These are phyloP conservation scores for Lippia alba DNA, from an alignment of 305 asterid genomes.

Conservation along the genomic window DNA sequence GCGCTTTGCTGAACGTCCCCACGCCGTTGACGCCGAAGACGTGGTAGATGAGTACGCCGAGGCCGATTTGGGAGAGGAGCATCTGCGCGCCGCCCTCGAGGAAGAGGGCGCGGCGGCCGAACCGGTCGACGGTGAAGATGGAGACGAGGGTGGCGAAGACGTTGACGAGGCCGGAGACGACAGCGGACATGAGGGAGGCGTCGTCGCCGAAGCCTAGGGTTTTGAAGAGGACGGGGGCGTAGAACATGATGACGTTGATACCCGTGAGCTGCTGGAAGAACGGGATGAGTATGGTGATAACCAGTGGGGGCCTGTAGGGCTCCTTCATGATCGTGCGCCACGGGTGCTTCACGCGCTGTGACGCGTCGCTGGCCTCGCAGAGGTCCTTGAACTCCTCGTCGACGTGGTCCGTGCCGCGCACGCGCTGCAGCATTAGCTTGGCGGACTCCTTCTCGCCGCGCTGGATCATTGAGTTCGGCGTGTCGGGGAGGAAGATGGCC, in stretches of 20 bases:
- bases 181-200: conserved; percentile 56
- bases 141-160: conserved; percentile 53
- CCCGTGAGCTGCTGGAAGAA: conserved; percentile 70
- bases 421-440: conserved; percentile 41
- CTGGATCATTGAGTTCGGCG: conserved; percentile 67
- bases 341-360: conserved; percentile 42
- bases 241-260: conserved; percentile 68
- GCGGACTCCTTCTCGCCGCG: conserved; percentile 56
- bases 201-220: conserved; percentile 60
- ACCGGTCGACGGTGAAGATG: conserved; percentile 51
- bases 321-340: conserved; percentile 43
- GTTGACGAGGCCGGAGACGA: conserved; percentile 55
- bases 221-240: conserved; percentile 67
- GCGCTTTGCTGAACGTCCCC: conserved; percentile 45
- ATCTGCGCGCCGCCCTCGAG: conserved; percentile 59
- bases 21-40: conserved; percentile 52
- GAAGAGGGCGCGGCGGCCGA: conserved; percentile 58
- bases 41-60: conserved; percentile 40
- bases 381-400: conserved; percentile 55
- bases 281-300: conserved; percentile 51
- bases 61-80: conserved; percentile 48
- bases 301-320: conserved; percentile 55
- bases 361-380: conserved; percentile 57
- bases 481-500: conserved; percentile 59
- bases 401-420: conserved; percentile 55